A percentile compares a stretch with the other conserved stretches of the same genome.
Evolutionary conservation across 352 stramenopile genomes (phyloP).

Genomic region (Pythium guiyangense): DNA sequence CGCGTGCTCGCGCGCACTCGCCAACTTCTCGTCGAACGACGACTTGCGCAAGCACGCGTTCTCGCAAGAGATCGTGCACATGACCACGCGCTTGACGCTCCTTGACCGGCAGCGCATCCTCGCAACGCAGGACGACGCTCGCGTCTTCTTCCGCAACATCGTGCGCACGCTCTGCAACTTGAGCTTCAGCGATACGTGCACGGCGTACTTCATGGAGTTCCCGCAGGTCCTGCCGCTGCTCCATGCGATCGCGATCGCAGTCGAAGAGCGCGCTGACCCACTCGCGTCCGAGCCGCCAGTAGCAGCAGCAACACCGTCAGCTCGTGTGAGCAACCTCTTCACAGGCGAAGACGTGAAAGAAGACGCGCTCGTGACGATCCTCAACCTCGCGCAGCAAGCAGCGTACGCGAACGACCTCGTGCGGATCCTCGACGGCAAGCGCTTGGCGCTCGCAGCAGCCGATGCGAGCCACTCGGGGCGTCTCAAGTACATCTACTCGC

Average conservation of each 20-base stretch:
- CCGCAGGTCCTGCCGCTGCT: slow-evolving; percentile 50
- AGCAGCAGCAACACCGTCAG: neutral
- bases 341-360: slow-evolving; percentile 48
- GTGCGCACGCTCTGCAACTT: slow-evolving; percentile 59
- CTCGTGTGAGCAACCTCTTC: slow-evolving; percentile 3
- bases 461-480: slow-evolving; percentile 22
- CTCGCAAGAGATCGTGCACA: slow-evolving; percentile 42
- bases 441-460: slow-evolving; percentile 35
- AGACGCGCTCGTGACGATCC: slow-evolving; percentile 52
- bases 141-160: slow-evolving; percentile 44
- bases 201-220: slow-evolving; percentile 49
- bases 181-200: slow-evolving; percentile 48
- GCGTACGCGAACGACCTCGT: slow-evolving; percentile 47
- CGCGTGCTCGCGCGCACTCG: slow-evolving; percentile 49
- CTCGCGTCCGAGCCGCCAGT: neutral
- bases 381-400: slow-evolving; percentile 57
- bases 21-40: slow-evolving; percentile 67
- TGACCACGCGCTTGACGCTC: slow-evolving; percentile 42
- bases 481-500: slow-evolving; percentile 56
- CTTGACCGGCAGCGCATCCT: slow-evolving; percentile 35
- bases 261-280: neutral
- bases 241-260: slow-evolving; percentile 23
- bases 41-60: slow-evolving; percentile 53
- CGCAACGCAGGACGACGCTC: slow-evolving; percentile 11
- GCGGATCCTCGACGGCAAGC: slow-evolving; percentile 50